Evolutionary conservation across 169 alveolate species (phyloP).

Genomic region (Theileria orientalis): DNA sequence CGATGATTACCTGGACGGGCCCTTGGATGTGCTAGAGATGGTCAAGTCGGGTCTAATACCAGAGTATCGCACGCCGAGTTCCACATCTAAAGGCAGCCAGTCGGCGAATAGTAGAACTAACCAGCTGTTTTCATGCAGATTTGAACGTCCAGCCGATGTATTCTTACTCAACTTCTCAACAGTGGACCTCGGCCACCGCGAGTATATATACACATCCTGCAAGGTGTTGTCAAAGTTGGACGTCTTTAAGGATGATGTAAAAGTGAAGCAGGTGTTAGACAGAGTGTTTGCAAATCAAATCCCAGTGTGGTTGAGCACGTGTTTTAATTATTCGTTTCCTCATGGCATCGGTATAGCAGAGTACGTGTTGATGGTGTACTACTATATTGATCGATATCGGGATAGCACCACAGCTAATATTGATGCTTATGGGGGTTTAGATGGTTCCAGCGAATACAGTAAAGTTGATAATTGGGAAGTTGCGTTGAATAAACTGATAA

Average conservation of each 20-base stretch:
- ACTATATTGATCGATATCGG: constrained; percentile 11
- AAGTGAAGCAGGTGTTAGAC: constrained; percentile 1
- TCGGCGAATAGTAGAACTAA: neutral
- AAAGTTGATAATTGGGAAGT: too few species aligned
- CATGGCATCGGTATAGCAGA: constrained; percentile 24
- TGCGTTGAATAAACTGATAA: constrained; percentile 29
- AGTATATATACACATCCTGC: constrained; percentile 26
- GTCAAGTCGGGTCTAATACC: constrained; percentile 29
- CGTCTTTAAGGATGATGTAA: constrained; percentile 8
- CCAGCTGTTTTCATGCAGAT: constrained; percentile 32
- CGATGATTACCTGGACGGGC: constrained; percentile 28
- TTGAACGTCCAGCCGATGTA: constrained; percentile 61
- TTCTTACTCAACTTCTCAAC: constrained; percentile 50
- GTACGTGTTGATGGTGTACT: constrained; percentile 42
- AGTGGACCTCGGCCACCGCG: constrained; percentile 28
- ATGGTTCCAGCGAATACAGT: neutral
- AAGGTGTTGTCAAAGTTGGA: constrained; percentile 10
- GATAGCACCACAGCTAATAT: too few species aligned
- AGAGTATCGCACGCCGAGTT: constrained; percentile 55
- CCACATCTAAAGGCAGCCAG: too few species aligned
- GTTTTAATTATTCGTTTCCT: constrained; percentile 42
- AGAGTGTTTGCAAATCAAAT: constrained; percentile 13
- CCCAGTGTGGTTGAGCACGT: constrained; percentile 51
- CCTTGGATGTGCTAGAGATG: constrained; percentile 33
- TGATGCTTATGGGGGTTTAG: neutral